Evolutionary conservation across 179 eudicot genomes (phyloP).

Genomic region (Dionaea muscipula): DNA sequence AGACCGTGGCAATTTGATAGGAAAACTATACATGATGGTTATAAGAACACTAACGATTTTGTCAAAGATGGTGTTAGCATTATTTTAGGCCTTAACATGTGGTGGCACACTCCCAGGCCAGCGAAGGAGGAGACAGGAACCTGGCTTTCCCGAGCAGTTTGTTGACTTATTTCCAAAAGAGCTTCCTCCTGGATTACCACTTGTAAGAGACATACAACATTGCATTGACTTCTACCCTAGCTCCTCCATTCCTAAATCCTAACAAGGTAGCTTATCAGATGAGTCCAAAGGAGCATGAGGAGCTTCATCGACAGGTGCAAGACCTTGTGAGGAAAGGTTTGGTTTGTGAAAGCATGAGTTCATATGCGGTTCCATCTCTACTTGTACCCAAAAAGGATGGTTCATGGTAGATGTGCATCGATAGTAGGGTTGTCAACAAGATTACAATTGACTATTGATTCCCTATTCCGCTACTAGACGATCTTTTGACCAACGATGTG

Average conservation of each 20-base stretch:
- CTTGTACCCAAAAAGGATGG: slow-evolving; percentile 10
- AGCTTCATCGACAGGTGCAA: background rate
- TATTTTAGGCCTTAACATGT: too few species aligned
- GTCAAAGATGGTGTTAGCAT: too few species aligned
- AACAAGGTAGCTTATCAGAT: too few species aligned
- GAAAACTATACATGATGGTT: background rate
- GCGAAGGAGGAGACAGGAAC: background rate
- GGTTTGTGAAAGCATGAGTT: slow-evolving; percentile 1
- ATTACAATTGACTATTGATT: background rate
- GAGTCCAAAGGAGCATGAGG: background rate
- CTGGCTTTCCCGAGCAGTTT: background rate
- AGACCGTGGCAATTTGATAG: too few species aligned
- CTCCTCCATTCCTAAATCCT: background rate
- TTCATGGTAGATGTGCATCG: slow-evolving; percentile 9
- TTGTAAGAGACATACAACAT: background rate
- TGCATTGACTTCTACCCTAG: background rate
- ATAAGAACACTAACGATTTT: background rate
- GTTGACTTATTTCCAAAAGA: background rate
- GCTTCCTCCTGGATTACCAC: slow-evolving; percentile 3
- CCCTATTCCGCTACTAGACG: background rate
- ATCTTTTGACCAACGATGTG: slow-evolving; percentile 12
- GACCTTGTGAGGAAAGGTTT: too few species aligned
- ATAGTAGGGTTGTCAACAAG: background rate
- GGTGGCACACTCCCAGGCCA: too few species aligned
- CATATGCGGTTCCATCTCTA: background rate